Base-by-base conservation (phyloP, 2,329 filamentous ascomycete species). In the Byssothecium circinans region DNA sequence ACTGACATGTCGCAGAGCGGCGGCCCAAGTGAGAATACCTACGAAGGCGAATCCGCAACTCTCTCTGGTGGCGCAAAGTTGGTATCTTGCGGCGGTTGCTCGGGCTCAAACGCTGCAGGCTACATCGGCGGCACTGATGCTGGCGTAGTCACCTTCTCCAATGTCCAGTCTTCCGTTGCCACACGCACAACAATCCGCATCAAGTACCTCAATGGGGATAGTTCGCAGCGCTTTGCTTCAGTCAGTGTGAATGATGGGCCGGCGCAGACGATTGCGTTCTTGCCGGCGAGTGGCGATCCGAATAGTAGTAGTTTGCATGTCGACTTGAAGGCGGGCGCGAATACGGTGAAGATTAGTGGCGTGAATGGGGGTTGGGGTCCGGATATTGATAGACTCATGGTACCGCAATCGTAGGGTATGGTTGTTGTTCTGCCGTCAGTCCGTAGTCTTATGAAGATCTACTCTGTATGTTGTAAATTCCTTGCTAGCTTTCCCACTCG, bases 131-230 rank as follows among this genome's bases (percentile, higher is more conserved):
- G 69, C 7, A 35, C 58, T 5, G 39, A 81, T 23, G 71, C 81
- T 2, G 83, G 83, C 0, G 75, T 70, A 0, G 68, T 83, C 2
- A 75, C 74, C 0, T 80, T 86, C 40, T 59, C 61, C 0, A 68
- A 68, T 4, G 72, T 84, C 2, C 68, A 67, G 14, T 77, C 76
- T 39, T 66, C 71, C 1, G 73, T 65, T 0, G 68, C 74, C 0
- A 77, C 75, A 0, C 61, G 72, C 11, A 79, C 75, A 0, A 83
- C 81, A 0, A 68, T 86, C 8, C 67, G 78, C 1, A 74, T 86
- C 43, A 76, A 79, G 54, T 80, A 81, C 58, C 60, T 75, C 12
- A 85, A 85, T 48, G 80, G 80, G 0, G 81, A 86, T 52, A 74
- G 56, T 0, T 61, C 61, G 0, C 75, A 82, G 53, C 65, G 83